Evolutionary conservation across 2,329 filamentous ascomycete species (phyloP).

Genomic region (Fusarium circinatum): DNA sequence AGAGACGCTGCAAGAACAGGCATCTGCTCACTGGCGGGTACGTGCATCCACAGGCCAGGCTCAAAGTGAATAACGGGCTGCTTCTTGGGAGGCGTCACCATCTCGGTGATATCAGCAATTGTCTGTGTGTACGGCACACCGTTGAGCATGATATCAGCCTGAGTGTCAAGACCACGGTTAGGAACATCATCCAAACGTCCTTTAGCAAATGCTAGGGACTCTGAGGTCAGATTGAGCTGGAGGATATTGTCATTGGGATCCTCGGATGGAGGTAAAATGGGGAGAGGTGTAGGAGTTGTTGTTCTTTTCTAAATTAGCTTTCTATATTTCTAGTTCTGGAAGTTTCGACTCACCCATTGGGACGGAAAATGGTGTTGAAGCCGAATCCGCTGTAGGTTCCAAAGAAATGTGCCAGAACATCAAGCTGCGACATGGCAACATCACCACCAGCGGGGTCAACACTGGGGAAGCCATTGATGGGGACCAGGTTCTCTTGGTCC

Average conservation of each 20-base stretch:
- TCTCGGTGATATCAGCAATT: slow-evolving; percentile 48
- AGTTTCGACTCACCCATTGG: slow-evolving; percentile 24
- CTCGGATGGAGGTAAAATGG: slow-evolving; percentile 13
- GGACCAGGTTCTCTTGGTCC: background rate
- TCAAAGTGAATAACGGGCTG: slow-evolving; percentile 53
- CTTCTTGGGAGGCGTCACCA: slow-evolving; percentile 25
- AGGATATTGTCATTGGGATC: slow-evolving; percentile 46
- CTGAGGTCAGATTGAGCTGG: slow-evolving; percentile 53
- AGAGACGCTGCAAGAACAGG: slow-evolving; percentile 41
- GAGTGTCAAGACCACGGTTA: slow-evolving; percentile 50
- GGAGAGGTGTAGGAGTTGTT: slow-evolving; percentile 31
- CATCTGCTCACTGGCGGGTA: slow-evolving; percentile 45
- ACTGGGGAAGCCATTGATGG: slow-evolving; percentile 10
- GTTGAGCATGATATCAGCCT: slow-evolving; percentile 49
- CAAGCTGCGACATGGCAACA: slow-evolving; percentile 24
- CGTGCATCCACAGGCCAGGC: slow-evolving; percentile 53
- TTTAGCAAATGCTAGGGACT: slow-evolving; percentile 47
- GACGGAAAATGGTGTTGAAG: slow-evolving; percentile 54
- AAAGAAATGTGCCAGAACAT: slow-evolving; percentile 41
- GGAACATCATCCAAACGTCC: slow-evolving; percentile 48
- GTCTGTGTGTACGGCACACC: slow-evolving; percentile 51
- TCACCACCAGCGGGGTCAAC: slow-evolving; percentile 2
- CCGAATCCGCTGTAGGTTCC: slow-evolving; percentile 48
- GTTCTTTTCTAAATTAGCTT: background rate
- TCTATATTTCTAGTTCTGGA: too few relatives aligned